Base-by-base conservation (phyloP, 441 rosid genomes). In the Pelargonium myrrhifolium region DNA sequence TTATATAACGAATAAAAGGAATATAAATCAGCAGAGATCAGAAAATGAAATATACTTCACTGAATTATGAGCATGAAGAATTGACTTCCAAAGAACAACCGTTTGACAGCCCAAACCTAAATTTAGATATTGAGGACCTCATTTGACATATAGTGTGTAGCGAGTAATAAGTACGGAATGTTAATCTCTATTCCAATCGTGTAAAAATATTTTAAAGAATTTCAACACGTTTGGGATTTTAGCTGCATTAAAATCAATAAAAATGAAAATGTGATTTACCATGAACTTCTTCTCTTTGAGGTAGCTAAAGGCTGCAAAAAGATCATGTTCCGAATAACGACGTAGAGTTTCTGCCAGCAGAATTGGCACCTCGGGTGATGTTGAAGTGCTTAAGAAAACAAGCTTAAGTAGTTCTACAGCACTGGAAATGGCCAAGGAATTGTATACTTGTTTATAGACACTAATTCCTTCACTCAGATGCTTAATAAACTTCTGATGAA, bases 371-470 rank as follows among this genome's bases (percentile, higher is more conserved):
- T 81, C 85, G 28, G 87, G 78, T 63, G 88, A 83, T 72, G 83
- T 82, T 66, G 97, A 87, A 73, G 84, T 79, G 87, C 90, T 92
- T 86, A 95, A 79, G 67, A 95, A 95, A 65, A 90, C 89, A 40
- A 95, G 93, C 88, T 92, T 95, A 75, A 92, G 82, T 72, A 95
- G 83, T 78, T 95, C 99, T 67, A 87, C 85, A 47, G 98, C 99
- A 85, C 84, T 95, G 66, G 98, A 86, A 81, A 89, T 86, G 3
- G 99, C 97, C 87, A 92, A 79, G 66, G 97, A 85, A 60, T 82
- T 83, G 59, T 76, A 74, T 26, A 94, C 82, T 79, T 84, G 80
- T 78, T 81, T 78, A 65, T 70, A 73, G 55, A 75, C 73, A 68
- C 77, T 79, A 70, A 71, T 76, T 68, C 83, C 84, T 76, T 80